Percentiles rank a stretch among this genome's conserved stretches.
These are phyloP conservation scores for Thecaphora thlaspeos DNA, from an alignment of 1,284 basidiomycete species.

Conservation along the genomic window DNA sequence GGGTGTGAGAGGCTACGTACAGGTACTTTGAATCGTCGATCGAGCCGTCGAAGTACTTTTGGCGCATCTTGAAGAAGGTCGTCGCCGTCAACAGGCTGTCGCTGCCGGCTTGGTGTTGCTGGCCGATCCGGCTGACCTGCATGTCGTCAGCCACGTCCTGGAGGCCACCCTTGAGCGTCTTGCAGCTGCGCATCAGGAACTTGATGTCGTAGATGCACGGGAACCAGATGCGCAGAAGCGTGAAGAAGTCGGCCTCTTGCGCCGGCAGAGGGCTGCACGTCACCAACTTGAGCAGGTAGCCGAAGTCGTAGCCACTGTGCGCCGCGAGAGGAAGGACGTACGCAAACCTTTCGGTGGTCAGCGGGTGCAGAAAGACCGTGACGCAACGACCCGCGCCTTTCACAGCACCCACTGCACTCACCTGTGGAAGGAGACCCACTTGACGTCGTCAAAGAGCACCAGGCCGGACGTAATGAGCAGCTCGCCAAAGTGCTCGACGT, in stretches of 20 bases:
- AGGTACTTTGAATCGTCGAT: conserved; percentile 65
- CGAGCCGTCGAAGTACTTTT: conserved; percentile 81
- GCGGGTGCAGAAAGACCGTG: too few species aligned
- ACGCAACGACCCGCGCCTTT: too few species aligned
- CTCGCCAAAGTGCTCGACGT: conserved; percentile 93
- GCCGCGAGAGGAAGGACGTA: not conserved
- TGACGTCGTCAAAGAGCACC: conserved; percentile 83
- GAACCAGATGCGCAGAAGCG: conserved; percentile 87
- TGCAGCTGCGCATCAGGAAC: conserved; percentile 85
- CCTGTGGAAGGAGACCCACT: conserved; percentile 99
- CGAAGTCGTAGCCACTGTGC: conserved; percentile 93
- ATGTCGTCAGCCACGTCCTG: conserved; percentile 95
- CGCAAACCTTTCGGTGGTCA: too few species aligned
- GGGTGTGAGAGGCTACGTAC: not conserved
- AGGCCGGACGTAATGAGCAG: conserved; percentile 93
- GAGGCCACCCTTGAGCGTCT: conserved; percentile 85
- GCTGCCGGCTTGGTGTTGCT: conserved; percentile 92
- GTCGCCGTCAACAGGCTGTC: conserved; percentile 89
- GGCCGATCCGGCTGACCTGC: conserved; percentile 82
- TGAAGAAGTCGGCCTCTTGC: conserved; percentile 87
- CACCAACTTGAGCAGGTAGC: conserved; percentile 93
- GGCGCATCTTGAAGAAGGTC: conserved; percentile 93
- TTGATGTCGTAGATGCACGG: conserved; percentile 97
- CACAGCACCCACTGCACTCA: too few species aligned
- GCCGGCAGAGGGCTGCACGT: conserved; percentile 83